Evolutionary conservation across 345 rosid genomes (phyloP).

Genomic region (Chamaenerion angustifolium): DNA sequence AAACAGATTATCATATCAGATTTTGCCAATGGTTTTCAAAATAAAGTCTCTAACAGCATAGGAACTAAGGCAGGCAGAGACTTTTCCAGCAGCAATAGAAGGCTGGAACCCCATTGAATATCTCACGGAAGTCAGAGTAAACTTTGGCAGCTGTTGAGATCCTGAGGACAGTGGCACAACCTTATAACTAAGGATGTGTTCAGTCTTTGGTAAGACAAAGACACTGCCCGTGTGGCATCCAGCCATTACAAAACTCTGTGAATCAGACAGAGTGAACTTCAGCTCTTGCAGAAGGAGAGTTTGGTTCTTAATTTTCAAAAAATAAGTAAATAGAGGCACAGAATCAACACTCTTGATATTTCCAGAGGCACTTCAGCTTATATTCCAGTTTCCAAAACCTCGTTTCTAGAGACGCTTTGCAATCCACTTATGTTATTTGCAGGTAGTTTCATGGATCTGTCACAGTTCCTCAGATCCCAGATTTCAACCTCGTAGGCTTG

Average conservation of each 20-base stretch:
- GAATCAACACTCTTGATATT: too few species aligned
- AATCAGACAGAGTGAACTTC: slow-evolving; percentile 65
- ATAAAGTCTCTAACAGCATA: too few species aligned
- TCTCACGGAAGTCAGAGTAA: slow-evolving; percentile 49
- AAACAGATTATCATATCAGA: too few species aligned
- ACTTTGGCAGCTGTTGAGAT: slow-evolving; percentile 65
- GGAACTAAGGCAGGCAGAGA: too few species aligned
- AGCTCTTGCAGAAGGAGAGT: slow-evolving; percentile 80
- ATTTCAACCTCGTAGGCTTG: slow-evolving; percentile 69
- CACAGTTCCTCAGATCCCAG: slow-evolving; percentile 63
- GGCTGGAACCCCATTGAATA: slow-evolving; percentile 72
- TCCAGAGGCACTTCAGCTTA: too few species aligned
- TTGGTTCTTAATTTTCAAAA: slow-evolving; percentile 50
- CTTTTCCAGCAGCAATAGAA: slow-evolving; percentile 37
- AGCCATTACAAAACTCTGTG: slow-evolving; percentile 61
- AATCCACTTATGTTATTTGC: slow-evolving; percentile 22
- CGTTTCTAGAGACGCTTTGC: slow-evolving; percentile 26
- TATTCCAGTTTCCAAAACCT: too few species aligned
- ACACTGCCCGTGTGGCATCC: slow-evolving; percentile 64
- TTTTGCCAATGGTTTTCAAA: too few species aligned
- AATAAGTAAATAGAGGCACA: slow-evolving; percentile 45
- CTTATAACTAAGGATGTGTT: slow-evolving; percentile 48
- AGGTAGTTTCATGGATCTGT: slow-evolving; percentile 35
- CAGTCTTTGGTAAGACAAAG: slow-evolving; percentile 59
- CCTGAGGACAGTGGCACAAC: slow-evolving; percentile 77